These are phyloP conservation scores for Silene uniflora DNA, from an alignment of 148 eudicot genomes.

Conservation along the genomic window DNA sequence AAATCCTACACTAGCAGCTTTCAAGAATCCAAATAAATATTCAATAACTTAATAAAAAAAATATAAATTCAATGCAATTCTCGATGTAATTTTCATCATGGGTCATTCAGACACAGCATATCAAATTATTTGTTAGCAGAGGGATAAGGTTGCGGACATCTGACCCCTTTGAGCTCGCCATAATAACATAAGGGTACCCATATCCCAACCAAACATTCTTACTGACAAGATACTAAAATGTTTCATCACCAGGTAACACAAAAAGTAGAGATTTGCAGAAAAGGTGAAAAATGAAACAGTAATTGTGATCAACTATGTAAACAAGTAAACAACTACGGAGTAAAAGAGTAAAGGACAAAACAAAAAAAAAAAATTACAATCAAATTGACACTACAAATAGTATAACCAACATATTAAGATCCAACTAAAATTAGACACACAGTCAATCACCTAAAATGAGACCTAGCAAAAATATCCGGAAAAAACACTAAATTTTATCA, in stretches of 20 bases:
- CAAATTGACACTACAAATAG: no score
- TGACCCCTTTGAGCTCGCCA: not conserved
- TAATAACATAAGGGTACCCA: slow-evolving; percentile 9
- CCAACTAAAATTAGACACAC: slow-evolving; percentile 6
- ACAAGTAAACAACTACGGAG: no score
- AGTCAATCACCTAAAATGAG: not conserved
- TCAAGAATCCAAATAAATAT: not conserved
- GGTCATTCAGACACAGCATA: not conserved
- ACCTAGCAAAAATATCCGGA: not conserved
- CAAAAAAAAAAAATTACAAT: no score
- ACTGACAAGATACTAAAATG: not conserved
- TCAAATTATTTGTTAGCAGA: not conserved
- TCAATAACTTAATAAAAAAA: no score
- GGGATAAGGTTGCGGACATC: not conserved
- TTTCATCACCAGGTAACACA: slow-evolving; percentile 8
- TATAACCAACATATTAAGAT: not conserved
- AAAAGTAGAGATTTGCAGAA: slow-evolving; percentile 7
- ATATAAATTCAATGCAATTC: no score
- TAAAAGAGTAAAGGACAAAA: not conserved
- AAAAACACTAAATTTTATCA: slow-evolving; percentile 18
- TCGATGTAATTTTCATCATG: no score
- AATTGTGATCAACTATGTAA: slow-evolving; percentile 11
- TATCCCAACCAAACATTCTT: slow-evolving; percentile 21
- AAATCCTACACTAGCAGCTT: slow-evolving; percentile 22
- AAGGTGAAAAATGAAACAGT: not conserved